Base-by-base conservation (phyloP, 2,329 filamentous ascomycete species). In the Chrysoporthe deuterocubensis region DNA sequence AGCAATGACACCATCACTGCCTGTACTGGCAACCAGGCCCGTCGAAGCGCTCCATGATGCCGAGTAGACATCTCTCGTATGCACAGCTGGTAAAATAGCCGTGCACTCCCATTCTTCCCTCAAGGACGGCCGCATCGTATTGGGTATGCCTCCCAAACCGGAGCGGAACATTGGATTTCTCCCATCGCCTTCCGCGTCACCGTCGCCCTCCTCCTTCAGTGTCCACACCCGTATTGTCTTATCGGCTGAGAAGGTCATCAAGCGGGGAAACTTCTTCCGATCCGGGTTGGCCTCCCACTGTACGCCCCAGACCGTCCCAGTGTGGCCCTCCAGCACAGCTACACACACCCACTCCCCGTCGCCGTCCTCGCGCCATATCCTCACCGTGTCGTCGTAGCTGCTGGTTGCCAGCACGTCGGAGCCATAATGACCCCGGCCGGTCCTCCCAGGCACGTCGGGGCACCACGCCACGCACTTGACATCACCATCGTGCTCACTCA, bases 401-500 rank as follows among this genome's bases (percentile, higher is more conserved):
- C 88, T 91, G 75, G 91, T 96, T 7, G 93, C 96, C 26, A 99
- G 85, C 59, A 96, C 85, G 72, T 97, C 91, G 59, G 86, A 82
- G 71, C 84, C 83, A 72, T 87, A 88, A 63, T 81, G 79, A 54
- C 84, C 78, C 14, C 78, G 75, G 21, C 78, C 74, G 67, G 80
- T 81, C 34, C 85, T 79, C 34, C 82, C 83, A 13, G 83, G 81
- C 32, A 85, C 86, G 64, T 90, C 89, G 0, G 93, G 93, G 76
- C 96, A 94, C 96, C 96, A 99, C 2, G 90, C 88, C 1, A 99
- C 92, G 71, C 90, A 93, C 78, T 99, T 99, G 72, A 99, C 94
- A 79, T 99, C 96, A 32, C 92, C 94, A 59, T 94, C 92, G 77
- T 99, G 96, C 80, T 98, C 96, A 79, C 92, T 93, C 75, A 98